phyloP scores from a whole-genome alignment of 257 asterid species.

The Fraxinus americana region DNA sequence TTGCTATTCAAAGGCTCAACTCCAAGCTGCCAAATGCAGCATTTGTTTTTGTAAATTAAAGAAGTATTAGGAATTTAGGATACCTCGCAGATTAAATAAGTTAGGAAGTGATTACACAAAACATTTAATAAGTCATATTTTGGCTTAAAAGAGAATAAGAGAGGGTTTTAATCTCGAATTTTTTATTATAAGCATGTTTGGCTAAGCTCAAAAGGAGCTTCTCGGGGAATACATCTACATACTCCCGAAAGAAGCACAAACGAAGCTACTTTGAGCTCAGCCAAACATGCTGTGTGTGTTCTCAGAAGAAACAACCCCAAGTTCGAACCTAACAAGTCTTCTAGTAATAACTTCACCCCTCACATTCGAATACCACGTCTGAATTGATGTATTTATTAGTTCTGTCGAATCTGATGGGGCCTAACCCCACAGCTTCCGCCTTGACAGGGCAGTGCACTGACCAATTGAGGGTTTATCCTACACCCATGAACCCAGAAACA shows the following conservation, averaged over 20 bases:
- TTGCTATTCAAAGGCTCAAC: background rate
- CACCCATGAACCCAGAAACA: background rate
- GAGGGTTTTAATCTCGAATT: background rate
- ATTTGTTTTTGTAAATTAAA: background rate
- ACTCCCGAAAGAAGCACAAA: background rate
- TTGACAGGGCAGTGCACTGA: background rate
- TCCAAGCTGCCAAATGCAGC: background rate
- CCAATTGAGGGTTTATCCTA: background rate
- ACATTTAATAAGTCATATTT: background rate
- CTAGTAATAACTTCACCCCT: background rate
- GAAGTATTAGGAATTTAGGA: background rate
- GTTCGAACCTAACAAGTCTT: slow-evolving; percentile 17
- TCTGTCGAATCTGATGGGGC: background rate
- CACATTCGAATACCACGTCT: background rate
- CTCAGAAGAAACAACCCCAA: background rate
- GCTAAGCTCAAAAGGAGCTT: background rate
- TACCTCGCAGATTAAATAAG: background rate
- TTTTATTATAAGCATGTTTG: background rate
- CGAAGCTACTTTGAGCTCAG: background rate
- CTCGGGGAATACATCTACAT: background rate
- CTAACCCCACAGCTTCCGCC: background rate
- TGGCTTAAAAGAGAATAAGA: slow-evolving; percentile 9
- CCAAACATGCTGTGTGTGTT: background rate
- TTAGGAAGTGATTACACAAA: background rate
- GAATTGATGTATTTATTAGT: background rate